Percentiles rank a stretch among this genome's conserved stretches.
Evolutionary conservation across 2,329 filamentous ascomycete species (phyloP).

Genomic region (Macrophomina pseudophaseolina): DNA sequence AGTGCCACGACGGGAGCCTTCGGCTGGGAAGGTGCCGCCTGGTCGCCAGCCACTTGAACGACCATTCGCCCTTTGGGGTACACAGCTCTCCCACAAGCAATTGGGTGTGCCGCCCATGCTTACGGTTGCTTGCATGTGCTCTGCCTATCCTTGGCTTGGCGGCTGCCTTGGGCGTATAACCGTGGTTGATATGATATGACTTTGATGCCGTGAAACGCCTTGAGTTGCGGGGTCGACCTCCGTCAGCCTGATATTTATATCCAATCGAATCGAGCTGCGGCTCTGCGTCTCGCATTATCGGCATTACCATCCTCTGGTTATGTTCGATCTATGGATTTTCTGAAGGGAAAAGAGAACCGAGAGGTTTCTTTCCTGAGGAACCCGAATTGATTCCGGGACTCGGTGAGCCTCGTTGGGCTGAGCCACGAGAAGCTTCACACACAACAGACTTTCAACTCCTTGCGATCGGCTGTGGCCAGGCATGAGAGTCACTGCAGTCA

Average conservation of each 20-base stretch:
- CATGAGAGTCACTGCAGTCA: too few species aligned
- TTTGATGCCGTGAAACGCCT: background rate
- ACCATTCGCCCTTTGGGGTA: background rate
- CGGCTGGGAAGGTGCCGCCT: background rate
- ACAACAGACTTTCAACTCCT: too few species aligned
- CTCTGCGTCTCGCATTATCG: background rate
- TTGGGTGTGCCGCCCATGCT: background rate
- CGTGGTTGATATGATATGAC: background rate
- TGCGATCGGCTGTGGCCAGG: too few species aligned
- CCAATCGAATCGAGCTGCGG: background rate
- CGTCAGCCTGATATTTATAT: background rate
- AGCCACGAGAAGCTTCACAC: too few species aligned
- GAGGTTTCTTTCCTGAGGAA: too few species aligned
- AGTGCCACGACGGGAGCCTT: slow-evolving; percentile 3
- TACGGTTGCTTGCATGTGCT: background rate
- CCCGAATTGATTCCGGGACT: too few species aligned
- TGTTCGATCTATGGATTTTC: too few species aligned
- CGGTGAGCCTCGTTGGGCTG: too few species aligned
- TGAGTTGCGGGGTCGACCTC: background rate
- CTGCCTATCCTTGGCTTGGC: background rate
- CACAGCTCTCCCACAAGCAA: background rate
- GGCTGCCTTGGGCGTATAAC: background rate
- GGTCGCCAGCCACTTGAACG: background rate
- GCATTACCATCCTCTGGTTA: background rate
- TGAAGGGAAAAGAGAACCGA: too few species aligned